phyloP scores from a whole-genome alignment of 345 rosid species.

The Populus deltoides region DNA sequence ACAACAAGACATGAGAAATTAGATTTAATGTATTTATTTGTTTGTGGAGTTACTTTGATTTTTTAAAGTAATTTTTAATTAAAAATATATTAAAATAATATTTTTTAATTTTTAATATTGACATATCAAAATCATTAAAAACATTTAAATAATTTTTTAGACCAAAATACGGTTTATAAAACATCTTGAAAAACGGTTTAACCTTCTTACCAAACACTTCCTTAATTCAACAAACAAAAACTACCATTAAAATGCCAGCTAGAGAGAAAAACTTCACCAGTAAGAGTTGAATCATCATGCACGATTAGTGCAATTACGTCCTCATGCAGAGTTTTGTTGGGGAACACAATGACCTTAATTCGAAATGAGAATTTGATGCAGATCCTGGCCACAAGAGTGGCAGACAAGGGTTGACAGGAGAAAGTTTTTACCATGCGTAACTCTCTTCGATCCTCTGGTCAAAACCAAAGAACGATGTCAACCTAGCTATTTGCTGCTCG shows the following conservation, averaged over 20 bases:
- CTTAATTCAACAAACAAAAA: not conserved
- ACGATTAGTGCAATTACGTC: not conserved
- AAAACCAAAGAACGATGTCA: not conserved
- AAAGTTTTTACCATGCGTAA: not conserved
- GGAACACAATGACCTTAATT: not conserved
- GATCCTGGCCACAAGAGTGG: slow-evolving; percentile 5
- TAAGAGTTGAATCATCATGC: not conserved
- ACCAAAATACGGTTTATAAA: too few relatives aligned
- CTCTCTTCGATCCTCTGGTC: not conserved
- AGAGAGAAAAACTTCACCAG: not conserved
- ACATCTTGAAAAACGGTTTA: too few relatives aligned
- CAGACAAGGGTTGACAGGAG: slow-evolving; percentile 28
- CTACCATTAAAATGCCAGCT: not conserved
- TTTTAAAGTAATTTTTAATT: too few relatives aligned
- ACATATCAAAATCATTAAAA: too few relatives aligned
- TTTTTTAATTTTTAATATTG: too few relatives aligned
- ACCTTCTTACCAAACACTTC: too few relatives aligned
- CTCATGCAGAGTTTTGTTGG: not conserved
- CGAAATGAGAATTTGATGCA: not conserved
- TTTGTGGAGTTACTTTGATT: too few relatives aligned
- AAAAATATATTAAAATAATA: too few relatives aligned
- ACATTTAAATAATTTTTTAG: too few relatives aligned
- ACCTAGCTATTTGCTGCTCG: not conserved
- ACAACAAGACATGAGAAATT: not conserved
- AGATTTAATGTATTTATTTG: too few relatives aligned